Percentiles rank a stretch among this genome's conserved stretches.
Evolutionary conservation across 805 yeast genomes (phyloP).

Genomic region (Saturnispora bothae): DNA sequence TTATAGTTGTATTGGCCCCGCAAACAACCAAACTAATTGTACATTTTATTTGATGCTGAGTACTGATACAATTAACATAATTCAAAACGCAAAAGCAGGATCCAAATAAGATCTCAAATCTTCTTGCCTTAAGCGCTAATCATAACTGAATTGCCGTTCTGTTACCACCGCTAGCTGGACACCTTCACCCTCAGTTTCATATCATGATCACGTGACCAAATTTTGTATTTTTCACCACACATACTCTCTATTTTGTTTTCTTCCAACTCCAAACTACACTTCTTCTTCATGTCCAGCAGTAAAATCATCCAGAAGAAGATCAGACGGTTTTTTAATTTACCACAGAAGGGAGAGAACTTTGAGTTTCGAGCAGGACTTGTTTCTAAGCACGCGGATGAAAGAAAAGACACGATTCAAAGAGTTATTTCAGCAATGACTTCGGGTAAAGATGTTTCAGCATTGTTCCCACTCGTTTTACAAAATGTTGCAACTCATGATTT

Average conservation of each 20-base stretch:
- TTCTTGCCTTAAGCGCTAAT: too few species aligned
- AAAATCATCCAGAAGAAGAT: slow-evolving; percentile 38
- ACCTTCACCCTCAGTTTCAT: too few species aligned
- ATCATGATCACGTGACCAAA: background rate
- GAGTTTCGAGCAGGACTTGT: slow-evolving; percentile 86
- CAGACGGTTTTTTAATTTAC: slow-evolving; percentile 46
- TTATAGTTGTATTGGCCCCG: too few species aligned
- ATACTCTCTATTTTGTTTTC: too few species aligned
- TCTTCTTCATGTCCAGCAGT: slow-evolving; percentile 8
- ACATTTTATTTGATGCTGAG: too few species aligned
- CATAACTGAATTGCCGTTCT: too few species aligned
- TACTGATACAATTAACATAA: too few species aligned
- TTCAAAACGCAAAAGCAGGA: too few species aligned
- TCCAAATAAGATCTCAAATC: too few species aligned
- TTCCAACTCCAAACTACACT: background rate
- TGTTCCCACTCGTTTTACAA: slow-evolving; percentile 92
- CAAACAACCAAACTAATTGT: too few species aligned
- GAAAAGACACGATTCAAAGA: slow-evolving; percentile 93
- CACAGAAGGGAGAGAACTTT: slow-evolving; percentile 67
- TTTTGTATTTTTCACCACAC: too few species aligned
- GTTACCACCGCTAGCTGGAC: too few species aligned
- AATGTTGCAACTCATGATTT: slow-evolving; percentile 94
- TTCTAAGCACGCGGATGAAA: slow-evolving; percentile 87
- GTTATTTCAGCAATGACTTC: slow-evolving; percentile 98
- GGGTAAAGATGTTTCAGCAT: slow-evolving; percentile 89